A percentile compares a stretch with the other conserved stretches of the same genome.
Conservation (phyloP, 2,329 filamentous ascomycete species). For the Neopestalotiopsis sp. region DNA sequence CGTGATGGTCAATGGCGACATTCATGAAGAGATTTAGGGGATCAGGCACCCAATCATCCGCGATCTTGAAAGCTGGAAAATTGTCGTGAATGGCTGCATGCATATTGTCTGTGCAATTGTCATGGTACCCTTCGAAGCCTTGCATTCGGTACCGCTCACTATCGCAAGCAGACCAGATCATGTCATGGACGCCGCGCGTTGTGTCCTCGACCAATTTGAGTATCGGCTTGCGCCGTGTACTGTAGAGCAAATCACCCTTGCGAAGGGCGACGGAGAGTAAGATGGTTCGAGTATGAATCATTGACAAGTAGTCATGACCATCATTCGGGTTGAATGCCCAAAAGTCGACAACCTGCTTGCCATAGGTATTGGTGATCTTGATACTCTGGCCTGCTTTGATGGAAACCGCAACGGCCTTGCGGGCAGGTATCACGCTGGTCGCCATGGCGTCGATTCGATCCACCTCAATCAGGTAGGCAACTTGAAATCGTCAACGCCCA, state of each 20-base stretch:
- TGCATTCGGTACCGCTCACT: slow-evolving; percentile 41
- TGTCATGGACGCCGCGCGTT: slow-evolving; percentile 43
- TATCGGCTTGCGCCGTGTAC: slow-evolving; percentile 40
- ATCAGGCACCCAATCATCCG: slow-evolving; percentile 41
- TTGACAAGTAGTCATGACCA: slow-evolving; percentile 39
- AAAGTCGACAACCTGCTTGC: slow-evolving; percentile 55
- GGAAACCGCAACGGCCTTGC: slow-evolving; percentile 44
- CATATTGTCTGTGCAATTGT: slow-evolving; percentile 46
- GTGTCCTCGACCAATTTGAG: slow-evolving; percentile 42
- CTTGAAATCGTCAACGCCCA: background rate
- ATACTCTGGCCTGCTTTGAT: slow-evolving; percentile 43
- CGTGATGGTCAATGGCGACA: slow-evolving; percentile 40
- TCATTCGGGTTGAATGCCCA: slow-evolving; percentile 49
- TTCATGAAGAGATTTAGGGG: slow-evolving; percentile 52
- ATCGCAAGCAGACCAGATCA: slow-evolving; percentile 46
- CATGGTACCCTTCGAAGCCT: slow-evolving; percentile 42
- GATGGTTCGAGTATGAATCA: slow-evolving; percentile 43
- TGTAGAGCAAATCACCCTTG: slow-evolving; percentile 40
- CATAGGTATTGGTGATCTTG: slow-evolving; percentile 51
- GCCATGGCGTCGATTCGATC: background rate
- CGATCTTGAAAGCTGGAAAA: slow-evolving; percentile 30
- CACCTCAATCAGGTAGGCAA: background rate
- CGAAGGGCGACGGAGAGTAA: slow-evolving; percentile 33
- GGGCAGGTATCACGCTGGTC: slow-evolving; percentile 42
- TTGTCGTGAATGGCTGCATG: slow-evolving; percentile 33